Evolutionary conservation across 495 filamentous ascomycete genomes (phyloP).

Genomic region (Talaromyces thailandensis): DNA sequence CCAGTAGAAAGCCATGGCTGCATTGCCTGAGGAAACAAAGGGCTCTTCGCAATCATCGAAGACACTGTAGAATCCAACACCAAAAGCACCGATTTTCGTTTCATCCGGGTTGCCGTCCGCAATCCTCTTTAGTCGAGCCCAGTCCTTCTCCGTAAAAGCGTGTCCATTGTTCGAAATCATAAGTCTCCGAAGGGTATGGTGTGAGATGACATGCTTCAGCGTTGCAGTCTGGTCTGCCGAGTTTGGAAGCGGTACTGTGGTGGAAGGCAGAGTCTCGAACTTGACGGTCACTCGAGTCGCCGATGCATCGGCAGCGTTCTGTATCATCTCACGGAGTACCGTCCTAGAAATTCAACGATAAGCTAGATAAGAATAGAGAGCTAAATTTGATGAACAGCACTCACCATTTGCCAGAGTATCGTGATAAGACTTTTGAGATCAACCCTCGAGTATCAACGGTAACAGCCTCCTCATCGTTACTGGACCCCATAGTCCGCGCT

Average conservation of each 20-base stretch:
- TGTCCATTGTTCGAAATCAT: constrained; percentile 86
- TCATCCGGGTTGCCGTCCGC: constrained; percentile 98
- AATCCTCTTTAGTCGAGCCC: constrained; percentile 88
- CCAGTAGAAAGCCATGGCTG: constrained; percentile 99
- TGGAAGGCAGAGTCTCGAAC: constrained; percentile 80
- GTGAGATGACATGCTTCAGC: constrained; percentile 70
- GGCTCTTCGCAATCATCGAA: constrained; percentile 98
- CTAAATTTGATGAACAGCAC: constrained; percentile 28
- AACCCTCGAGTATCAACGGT: constrained; percentile 94
- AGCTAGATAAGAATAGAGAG: neutral
- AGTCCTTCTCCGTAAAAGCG: constrained; percentile 78
- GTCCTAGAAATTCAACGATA: constrained; percentile 27
- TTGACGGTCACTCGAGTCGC: constrained; percentile 83
- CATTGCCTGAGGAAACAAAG: constrained; percentile 81
- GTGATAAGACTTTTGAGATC: constrained; percentile 93
- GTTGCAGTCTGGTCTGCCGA: constrained; percentile 56
- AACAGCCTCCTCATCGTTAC: constrained; percentile 91
- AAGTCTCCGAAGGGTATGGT: constrained; percentile 76
- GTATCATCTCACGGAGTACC: constrained; percentile 83
- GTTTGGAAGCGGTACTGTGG: constrained; percentile 60
- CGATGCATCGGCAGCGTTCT: constrained; percentile 94
- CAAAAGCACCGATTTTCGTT: constrained; percentile 97
- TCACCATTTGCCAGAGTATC: constrained; percentile 89
- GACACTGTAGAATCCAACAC: constrained; percentile 97
- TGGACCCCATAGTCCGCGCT: constrained; percentile 75